phyloP scores from a whole-genome alignment of 352 stramenopile species.

The Pythium rishiriense region DNA sequence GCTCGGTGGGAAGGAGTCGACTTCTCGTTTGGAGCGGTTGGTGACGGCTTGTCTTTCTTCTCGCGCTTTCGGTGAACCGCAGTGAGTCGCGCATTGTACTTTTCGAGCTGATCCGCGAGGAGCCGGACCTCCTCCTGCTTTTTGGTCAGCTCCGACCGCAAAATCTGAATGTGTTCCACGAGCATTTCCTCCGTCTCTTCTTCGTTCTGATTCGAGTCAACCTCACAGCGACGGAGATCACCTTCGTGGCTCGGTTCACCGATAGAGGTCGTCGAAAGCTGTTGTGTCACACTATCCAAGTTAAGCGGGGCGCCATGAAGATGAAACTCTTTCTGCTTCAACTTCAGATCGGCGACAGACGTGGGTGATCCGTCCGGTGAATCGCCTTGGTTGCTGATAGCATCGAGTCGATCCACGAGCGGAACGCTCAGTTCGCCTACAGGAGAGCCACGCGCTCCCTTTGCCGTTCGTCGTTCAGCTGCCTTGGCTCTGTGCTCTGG shows the following conservation, averaged over 20 bases:
- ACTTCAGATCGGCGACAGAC: conserved; percentile 24
- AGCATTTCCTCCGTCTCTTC: conserved; percentile 62
- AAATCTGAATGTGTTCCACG: conserved; percentile 60
- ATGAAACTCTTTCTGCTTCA: conserved; percentile 31
- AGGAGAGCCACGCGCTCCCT: conserved; percentile 12
- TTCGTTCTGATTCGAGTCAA: conserved; percentile 62
- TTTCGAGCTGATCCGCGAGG: conserved; percentile 27
- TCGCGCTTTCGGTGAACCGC: conserved; percentile 15
- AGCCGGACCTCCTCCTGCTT: conserved; percentile 67
- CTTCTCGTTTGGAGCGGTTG: not conserved
- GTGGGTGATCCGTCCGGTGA: conserved; percentile 17
- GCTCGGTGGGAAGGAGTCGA: not conserved
- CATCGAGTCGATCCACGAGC: conserved; percentile 20
- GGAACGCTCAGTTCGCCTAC: conserved; percentile 14
- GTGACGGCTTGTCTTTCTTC: conserved; percentile 9
- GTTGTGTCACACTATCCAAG: conserved; percentile 5
- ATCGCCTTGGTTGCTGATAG: conserved; percentile 24
- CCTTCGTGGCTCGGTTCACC: conserved; percentile 25
- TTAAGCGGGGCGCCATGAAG: conserved; percentile 18
- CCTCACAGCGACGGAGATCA: conserved; percentile 19
- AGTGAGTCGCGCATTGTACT: conserved; percentile 20
- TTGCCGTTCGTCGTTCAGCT: conserved; percentile 20
- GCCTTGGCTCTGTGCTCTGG: conserved; percentile 24
- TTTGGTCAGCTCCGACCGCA: conserved; percentile 62
- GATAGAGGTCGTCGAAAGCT: conserved; percentile 17